Conservation (phyloP, 768 basidiomycete species). For the Hericium erinaceus region DNA sequence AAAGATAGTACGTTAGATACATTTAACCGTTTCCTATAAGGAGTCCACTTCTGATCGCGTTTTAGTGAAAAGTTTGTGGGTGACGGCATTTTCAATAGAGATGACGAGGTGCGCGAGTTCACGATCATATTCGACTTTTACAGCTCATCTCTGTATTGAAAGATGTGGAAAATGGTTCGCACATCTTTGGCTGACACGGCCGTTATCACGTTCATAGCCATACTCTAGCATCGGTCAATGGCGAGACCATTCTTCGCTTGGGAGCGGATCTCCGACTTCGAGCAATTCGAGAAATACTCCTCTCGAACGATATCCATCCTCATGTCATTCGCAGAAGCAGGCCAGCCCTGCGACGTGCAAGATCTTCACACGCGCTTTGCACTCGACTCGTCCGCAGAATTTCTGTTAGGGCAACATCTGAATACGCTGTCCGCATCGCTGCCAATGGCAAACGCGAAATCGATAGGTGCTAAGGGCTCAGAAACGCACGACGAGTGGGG, state of each 20-base stretch:
- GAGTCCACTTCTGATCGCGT: too few relatives aligned
- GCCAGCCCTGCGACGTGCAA: conserved; percentile 16
- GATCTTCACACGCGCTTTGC: conserved; percentile 40
- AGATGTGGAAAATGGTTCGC: conserved; percentile 10
- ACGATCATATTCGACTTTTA: too few relatives aligned
- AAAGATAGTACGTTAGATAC: conserved; percentile 7
- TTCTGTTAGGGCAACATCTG: conserved; percentile 38
- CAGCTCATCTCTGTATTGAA: too few relatives aligned
- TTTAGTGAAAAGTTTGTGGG: conserved; percentile 28
- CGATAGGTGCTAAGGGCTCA: conserved; percentile 12
- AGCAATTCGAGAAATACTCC: conserved; percentile 24
- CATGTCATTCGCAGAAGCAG: neutral
- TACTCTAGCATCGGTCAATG: conserved; percentile 19
- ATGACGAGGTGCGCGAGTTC: conserved; percentile 22
- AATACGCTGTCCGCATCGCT: conserved; percentile 28
- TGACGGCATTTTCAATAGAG: conserved; percentile 48
- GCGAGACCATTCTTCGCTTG: conserved; percentile 29
- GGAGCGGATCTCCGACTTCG: conserved; percentile 27
- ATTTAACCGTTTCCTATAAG: too few relatives aligned
- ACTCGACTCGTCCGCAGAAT: conserved; percentile 45
- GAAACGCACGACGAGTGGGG: conserved; percentile 5
- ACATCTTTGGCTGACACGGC: too few relatives aligned
- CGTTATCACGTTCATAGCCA: too few relatives aligned
- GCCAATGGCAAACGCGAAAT: conserved; percentile 27
- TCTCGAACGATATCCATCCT: conserved; percentile 16